A percentile compares a stretch with the other conserved stretches of the same genome.
Conservation (phyloP, 805 yeast genomes). For the Candida anglica region DNA sequence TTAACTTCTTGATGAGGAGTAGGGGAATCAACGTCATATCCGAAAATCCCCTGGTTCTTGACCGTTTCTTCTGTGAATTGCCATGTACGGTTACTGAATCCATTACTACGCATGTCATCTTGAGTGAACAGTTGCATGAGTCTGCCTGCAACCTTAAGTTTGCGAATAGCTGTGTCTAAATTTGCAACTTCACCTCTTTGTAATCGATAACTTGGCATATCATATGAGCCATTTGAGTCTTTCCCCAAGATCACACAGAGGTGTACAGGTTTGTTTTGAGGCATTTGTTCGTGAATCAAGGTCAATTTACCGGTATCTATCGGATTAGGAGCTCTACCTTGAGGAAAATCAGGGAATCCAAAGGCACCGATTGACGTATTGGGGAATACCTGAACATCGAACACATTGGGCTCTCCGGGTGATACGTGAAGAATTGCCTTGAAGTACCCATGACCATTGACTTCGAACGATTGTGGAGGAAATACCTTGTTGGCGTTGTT, state of each 20-base stretch:
- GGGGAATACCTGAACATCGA: constrained; percentile 47
- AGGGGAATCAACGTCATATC: constrained; percentile 44
- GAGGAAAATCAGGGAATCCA: constrained; percentile 20
- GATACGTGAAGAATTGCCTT: constrained; percentile 70
- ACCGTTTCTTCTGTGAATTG: constrained; percentile 59
- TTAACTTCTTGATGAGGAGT: constrained; percentile 59
- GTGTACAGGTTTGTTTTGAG: constrained; percentile 74
- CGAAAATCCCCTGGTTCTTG: constrained; percentile 25
- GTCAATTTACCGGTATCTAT: constrained; percentile 20
- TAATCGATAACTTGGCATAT: constrained; percentile 54
- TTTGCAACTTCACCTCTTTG: constrained; percentile 57
- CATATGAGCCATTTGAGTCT: constrained; percentile 71
- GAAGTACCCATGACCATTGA: constrained; percentile 59
- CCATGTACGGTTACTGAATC: constrained; percentile 76
- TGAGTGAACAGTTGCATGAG: constrained; percentile 88
- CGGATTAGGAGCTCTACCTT: constrained; percentile 8
- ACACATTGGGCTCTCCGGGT: constrained; percentile 55
- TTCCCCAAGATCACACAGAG: constrained; percentile 70
- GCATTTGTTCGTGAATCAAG: constrained; percentile 42
- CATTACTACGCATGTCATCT: constrained; percentile 79
- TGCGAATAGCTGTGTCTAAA: constrained; percentile 65
- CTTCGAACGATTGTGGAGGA: constrained; percentile 71
- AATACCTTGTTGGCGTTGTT: constrained; percentile 38
- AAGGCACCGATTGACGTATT: constrained; percentile 28
- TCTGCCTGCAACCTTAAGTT: constrained; percentile 77